Evolutionary conservation across 371 early-diverging fungal genomes (phyloP).

Genomic region (Saksenaea vasiformis): DNA sequence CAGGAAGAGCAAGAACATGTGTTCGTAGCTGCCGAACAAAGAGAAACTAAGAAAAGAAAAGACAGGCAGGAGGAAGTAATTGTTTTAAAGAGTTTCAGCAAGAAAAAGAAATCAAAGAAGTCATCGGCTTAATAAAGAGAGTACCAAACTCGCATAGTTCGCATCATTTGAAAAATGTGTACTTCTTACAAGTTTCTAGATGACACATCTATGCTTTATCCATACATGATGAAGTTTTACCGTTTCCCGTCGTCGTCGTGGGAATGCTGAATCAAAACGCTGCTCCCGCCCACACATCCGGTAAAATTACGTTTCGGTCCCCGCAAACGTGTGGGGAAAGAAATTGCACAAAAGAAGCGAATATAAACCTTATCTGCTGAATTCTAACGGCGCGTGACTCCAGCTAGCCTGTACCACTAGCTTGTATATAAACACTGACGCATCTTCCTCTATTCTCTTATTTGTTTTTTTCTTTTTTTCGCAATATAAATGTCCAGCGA

Average conservation of each 20-base stretch:
- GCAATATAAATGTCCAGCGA: background rate
- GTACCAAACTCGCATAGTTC: too few relatives aligned
- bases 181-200: too few relatives aligned
- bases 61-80: constrained; percentile 35
- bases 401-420: background rate
- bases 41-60: constrained; percentile 30
- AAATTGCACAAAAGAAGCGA: background rate
- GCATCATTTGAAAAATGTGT: too few relatives aligned
- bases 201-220: too few relatives aligned
- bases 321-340: background rate
- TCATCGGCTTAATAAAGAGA: background rate
- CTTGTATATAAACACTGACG: background rate
- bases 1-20: constrained; percentile 22
- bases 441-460: background rate
- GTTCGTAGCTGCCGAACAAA: constrained; percentile 32
- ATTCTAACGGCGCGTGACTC: background rate
- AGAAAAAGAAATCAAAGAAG: constrained; percentile 24
- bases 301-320: background rate
- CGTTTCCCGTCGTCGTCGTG: background rate
- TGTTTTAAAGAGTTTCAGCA: constrained; percentile 23
- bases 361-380: background rate
- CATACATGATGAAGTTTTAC: background rate
- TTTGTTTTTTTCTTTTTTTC: background rate
- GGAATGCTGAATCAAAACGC: background rate
- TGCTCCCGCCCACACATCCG: background rate